Base-by-base conservation (phyloP, 139 green algal genomes). In the Haematococcus lacustris region DNA sequence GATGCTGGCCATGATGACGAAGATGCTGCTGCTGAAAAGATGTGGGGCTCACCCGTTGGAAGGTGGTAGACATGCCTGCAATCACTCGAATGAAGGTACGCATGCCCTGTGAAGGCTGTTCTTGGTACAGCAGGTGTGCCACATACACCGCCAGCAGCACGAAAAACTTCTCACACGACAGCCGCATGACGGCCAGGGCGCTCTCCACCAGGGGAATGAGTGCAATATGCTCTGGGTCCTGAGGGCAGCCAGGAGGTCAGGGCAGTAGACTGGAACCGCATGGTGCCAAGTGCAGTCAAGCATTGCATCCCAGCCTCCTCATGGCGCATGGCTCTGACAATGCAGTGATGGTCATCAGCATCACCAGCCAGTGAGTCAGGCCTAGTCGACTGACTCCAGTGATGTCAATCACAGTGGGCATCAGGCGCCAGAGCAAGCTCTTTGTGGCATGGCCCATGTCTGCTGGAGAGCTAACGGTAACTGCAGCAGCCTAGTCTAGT, bases 161-260 rank as follows among this genome's bases (percentile, higher is more conserved):
- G 77, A 93, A 93, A 76, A 89, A 92, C 70, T 88, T 88, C 76
- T 96, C 91, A 73, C 87, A 93, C 39, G 76, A 85, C 6, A 96
- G 86, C 66, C 91, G 83, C 91, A 96, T 95, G 61, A 94, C 80
- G 30, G 87, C 87, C 30, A 96, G 83, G 1, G 87, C 86, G 2
- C 71, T 71, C 79, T 96, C 91, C 33, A 95, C 76, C 25, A 93
- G 81, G 1, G 81, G 85, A 40, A 93, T 84, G 4, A 91, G 77
- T 3, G 71, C 28, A 26, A 68, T 71, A 71, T 94, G 88, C n/a
- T 87, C 38, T 1, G 82, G 73, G 51, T 91, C 86, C 76, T 82
- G 72, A 17, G 61, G 26, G 51, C 53, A 71, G 38, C 33, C 37
- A 39, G 21, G 41, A 39, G 21, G 41, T 39, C 26, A 74, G 61